phyloP scores from a whole-genome alignment of 257 asterid genomes.

The Solanum gracilifrons region DNA sequence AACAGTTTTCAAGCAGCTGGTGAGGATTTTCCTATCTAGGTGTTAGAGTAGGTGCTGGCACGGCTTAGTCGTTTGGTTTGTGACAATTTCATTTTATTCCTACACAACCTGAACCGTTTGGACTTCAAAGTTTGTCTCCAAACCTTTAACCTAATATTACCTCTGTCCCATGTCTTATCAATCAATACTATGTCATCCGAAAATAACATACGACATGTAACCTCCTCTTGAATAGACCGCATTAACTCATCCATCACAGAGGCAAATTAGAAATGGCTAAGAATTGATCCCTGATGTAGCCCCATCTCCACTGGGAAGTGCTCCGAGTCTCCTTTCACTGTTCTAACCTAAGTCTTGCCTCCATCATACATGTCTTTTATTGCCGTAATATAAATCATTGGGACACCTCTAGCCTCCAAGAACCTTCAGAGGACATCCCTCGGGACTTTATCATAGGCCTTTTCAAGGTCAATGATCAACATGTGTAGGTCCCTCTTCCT shows the following conservation, averaged over 20 bases:
- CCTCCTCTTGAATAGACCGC: background rate
- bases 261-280: background rate
- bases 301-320: background rate
- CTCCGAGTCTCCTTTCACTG: background rate
- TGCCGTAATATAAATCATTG: background rate
- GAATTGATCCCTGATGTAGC: background rate
- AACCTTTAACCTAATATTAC: too few relatives aligned
- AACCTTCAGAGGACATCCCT: too few relatives aligned
- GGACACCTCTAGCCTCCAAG: too few relatives aligned
- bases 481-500: background rate
- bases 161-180: too few relatives aligned
- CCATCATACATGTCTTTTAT: background rate
- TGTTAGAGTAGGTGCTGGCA: too few relatives aligned
- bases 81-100: too few relatives aligned
- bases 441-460: background rate
- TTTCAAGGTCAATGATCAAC: background rate
- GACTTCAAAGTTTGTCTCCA: too few relatives aligned
- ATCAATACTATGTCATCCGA: background rate
- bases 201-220: too few relatives aligned
- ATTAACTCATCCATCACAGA: background rate
- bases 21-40: too few relatives aligned
- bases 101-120: too few relatives aligned
- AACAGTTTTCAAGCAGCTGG: too few relatives aligned
- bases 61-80: too few relatives aligned
- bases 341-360: background rate